Base-by-base conservation (phyloP, 2,329 filamentous ascomycete genomes). In the Coniochaeta hoffmannii region DNA sequence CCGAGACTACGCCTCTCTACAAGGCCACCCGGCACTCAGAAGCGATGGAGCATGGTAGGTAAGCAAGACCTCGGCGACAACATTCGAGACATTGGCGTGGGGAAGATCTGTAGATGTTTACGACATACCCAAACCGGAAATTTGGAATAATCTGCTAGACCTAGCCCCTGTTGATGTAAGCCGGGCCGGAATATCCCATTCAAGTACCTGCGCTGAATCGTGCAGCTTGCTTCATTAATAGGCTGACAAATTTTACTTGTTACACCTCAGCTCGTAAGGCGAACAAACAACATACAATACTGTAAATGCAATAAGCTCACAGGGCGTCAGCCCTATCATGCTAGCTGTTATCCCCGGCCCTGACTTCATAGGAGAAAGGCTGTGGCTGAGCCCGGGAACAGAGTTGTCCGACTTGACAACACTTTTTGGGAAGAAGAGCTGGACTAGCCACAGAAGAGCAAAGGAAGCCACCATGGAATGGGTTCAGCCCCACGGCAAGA, bases 371-470 rank as follows among this genome's bases (percentile, higher is more conserved):
- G 19, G 10, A 46, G 41, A 5, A 22, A 46, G 24, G 41, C 41
- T 46, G 24, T 46, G 41, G 41, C 41, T 46, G 41, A 46, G 41
- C 41, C n/a, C 41, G 41, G 41, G 12, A 46, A 46, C n/a, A 46
- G 9, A 26, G 24, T 7, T 46, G 15, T 46, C 41, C 41, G 41
- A 46, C 41, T 14, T 7, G 14, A 12, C 3, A 4, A 28, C 12
- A 2, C 17, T 44, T 9, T 19, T 28, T 46, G 41, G 41, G 6
- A 4, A 28, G 22, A 46, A 32, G 5, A 19, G 17, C 5, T 17
- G 34, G n/a, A 22, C 36, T 28, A 28, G 41, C 19, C 22, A 46
- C 41, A 26, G 24, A 26, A 46, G 7, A 15, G 10, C 24, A 14
- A 32, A 8, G 30, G 30, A 32, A 44, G 38, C 17, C 38, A 44